Base-by-base conservation (phyloP, 345 rosid species). In the Sonneratia caseolaris region DNA sequence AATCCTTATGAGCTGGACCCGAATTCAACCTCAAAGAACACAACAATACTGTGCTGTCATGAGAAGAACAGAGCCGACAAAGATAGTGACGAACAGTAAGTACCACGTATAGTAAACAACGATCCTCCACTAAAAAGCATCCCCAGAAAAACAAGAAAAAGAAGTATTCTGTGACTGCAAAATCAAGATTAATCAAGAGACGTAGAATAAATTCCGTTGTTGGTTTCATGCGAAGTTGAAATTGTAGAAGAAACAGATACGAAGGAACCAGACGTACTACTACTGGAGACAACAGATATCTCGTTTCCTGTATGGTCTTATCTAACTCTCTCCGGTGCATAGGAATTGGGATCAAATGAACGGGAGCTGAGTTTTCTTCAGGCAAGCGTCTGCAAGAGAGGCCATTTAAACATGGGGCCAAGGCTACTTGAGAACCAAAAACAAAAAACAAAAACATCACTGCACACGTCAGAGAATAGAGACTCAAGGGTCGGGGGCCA, bases 1-100 rank as follows among this genome's bases (percentile, higher is more conserved):
- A 22, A 47, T 69, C 71, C 82, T 72, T 68, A 45, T 10, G 22
- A 62, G 12, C 74, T 64, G 19, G 43, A 24, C 68, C 47, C 19
- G 37, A 37, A 62, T 37, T 24, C 56, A 65, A 49, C 67, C 43
- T 32, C 24, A 13, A 4, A 53, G 59, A 5, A 19, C 59, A 18
- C 59, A 53, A 53, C 6, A 53, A 16, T 3, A 5, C 59, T 62
- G 68, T 38, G 45, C 74, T 62, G 14, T 37, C 32, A 21, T 7
- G 35, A 8, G 1, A 57, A 10, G 57, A 19, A 15, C n/a, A 16
- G 21, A 53, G 15, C 57, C 57, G 14, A 53, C 57, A 1, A 1
- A 53, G 57, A 53, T 16, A 19, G 21, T 53, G 45, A 53, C n/a
- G 21, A 53, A 16, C 5, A 53, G 57, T 47, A 47, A 47, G 51